phyloP scores from a whole-genome alignment of 2,329 filamentous ascomycete species.

The Talaromyces amestolkiae region DNA sequence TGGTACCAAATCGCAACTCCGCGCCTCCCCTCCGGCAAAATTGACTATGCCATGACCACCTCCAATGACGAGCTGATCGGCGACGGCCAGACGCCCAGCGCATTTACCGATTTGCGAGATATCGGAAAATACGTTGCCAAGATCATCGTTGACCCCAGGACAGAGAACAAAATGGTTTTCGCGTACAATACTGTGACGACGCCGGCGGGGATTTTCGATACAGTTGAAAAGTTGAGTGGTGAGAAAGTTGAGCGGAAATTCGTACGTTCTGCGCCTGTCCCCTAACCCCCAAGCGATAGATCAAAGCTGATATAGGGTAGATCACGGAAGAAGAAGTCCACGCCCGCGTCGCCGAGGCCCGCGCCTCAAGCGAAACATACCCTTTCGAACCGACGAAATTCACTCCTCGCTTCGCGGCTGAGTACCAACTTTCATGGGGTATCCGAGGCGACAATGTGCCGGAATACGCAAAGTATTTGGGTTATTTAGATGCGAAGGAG shows the following conservation, averaged over 20 bases:
- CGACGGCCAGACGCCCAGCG: slow-evolving; percentile 25
- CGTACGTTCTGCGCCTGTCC: slow-evolving; percentile 21
- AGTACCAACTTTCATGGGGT: slow-evolving; percentile 43
- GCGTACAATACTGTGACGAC: slow-evolving; percentile 43
- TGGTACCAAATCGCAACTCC: slow-evolving; percentile 51
- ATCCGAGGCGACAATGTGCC: slow-evolving; percentile 50
- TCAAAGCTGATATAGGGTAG: background rate
- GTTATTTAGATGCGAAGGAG: slow-evolving; percentile 49
- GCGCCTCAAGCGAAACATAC: slow-evolving; percentile 19
- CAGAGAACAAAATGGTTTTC: slow-evolving; percentile 50
- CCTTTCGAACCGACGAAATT: slow-evolving; percentile 17
- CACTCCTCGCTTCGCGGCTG: slow-evolving; percentile 17
- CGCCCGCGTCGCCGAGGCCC: slow-evolving; percentile 11
- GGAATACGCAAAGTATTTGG: slow-evolving; percentile 50
- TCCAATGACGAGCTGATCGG: slow-evolving; percentile 37
- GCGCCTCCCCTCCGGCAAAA: slow-evolving; percentile 37
- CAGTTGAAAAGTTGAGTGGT: slow-evolving; percentile 44
- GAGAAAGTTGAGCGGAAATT: slow-evolving; percentile 38
- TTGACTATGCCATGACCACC: slow-evolving; percentile 41
- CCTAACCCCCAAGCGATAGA: background rate
- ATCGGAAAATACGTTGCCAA: slow-evolving; percentile 48
- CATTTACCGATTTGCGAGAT: slow-evolving; percentile 47
- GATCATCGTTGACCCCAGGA: slow-evolving; percentile 50
- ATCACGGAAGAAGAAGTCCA: slow-evolving; percentile 18
- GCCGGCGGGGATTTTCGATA: slow-evolving; percentile 40